Evolutionary conservation across 495 filamentous ascomycete species (phyloP).

Genomic region (Neurospora terricola): DNA sequence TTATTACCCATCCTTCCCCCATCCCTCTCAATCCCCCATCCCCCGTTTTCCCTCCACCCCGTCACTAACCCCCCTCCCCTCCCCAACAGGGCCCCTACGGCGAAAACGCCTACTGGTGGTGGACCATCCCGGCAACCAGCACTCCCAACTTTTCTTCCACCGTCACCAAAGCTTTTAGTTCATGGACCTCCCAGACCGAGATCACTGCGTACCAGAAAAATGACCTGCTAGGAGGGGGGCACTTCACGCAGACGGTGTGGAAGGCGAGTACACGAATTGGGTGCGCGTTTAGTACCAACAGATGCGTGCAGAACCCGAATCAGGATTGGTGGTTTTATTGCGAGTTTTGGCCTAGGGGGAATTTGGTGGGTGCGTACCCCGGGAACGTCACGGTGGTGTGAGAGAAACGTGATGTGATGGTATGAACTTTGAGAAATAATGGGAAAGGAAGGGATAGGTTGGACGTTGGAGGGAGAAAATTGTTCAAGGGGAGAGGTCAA

Average conservation of each 20-base stretch:
- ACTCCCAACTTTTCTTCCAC: slow-evolving; percentile 6
- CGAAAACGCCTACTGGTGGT: slow-evolving; percentile 15
- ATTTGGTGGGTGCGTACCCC: slow-evolving; percentile 4
- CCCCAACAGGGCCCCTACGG: slow-evolving; percentile 11
- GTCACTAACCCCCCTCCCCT: background rate
- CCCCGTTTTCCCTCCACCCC: too few relatives aligned
- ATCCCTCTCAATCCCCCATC: too few relatives aligned
- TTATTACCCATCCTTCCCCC: background rate
- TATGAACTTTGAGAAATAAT: background rate
- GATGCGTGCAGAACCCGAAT: slow-evolving; percentile 8
- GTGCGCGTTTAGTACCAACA: slow-evolving; percentile 13
- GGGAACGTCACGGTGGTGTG: slow-evolving; percentile 6
- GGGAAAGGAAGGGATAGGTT: background rate
- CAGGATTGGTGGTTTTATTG: slow-evolving; percentile 18
- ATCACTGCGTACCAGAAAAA: slow-evolving; percentile 5
- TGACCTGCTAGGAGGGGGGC: slow-evolving; percentile 4
- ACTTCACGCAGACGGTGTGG: slow-evolving; percentile 20
- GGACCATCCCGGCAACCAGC: background rate
- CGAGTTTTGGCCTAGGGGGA: slow-evolving; percentile 12
- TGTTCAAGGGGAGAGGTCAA: background rate
- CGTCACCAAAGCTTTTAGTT: slow-evolving; percentile 4
- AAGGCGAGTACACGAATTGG: slow-evolving; percentile 12
- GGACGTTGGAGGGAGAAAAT: background rate
- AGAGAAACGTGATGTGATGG: too few relatives aligned
- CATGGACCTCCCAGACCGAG: slow-evolving; percentile 7